Percentiles rank a stretch among this genome's conserved stretches.
Evolutionary conservation across 768 basidiomycete species (phyloP).

Genomic region (Kwoniella dejecticola): DNA sequence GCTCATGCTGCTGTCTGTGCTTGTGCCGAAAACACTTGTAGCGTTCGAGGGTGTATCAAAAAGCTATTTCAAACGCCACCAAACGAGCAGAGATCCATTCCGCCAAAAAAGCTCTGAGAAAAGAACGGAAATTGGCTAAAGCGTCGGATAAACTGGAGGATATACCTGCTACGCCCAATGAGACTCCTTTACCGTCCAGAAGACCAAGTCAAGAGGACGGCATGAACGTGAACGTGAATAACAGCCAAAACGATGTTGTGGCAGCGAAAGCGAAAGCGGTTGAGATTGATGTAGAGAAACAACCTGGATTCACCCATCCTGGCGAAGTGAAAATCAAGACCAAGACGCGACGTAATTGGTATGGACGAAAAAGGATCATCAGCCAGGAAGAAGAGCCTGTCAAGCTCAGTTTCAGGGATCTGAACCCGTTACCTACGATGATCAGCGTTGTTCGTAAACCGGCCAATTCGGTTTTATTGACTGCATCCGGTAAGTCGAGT

Average conservation of each 20-base stretch:
- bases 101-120: slow-evolving; percentile 22
- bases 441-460: slow-evolving; percentile 62
- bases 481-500: slow-evolving; percentile 64
- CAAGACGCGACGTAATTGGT: slow-evolving; percentile 3
- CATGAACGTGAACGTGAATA: neutral
- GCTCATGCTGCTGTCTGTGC: no score
- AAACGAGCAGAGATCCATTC: slow-evolving; percentile 44
- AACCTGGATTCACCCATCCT: neutral
- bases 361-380: slow-evolving; percentile 19
- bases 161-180: slow-evolving; percentile 7
- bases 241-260: neutral
- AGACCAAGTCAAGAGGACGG: slow-evolving; percentile 1
- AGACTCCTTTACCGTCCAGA: neutral
- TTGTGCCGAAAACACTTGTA: no score
- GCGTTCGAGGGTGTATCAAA: slow-evolving; percentile 77
- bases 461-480: slow-evolving; percentile 70
- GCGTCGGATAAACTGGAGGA: neutral
- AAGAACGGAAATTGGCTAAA: slow-evolving; percentile 33
- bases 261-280: neutral
- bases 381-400: slow-evolving; percentile 50
- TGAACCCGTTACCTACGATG: slow-evolving; percentile 74
- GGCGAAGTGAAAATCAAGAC: slow-evolving; percentile 1
- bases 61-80: slow-evolving; percentile 61
- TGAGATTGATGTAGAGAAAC: slow-evolving; percentile 5
- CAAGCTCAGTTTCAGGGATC: slow-evolving; percentile 66